Percentiles rank a stretch among this genome's conserved stretches.
Evolutionary conservation across 768 basidiomycete species (phyloP).

Genomic region (Paxillus involutus): DNA sequence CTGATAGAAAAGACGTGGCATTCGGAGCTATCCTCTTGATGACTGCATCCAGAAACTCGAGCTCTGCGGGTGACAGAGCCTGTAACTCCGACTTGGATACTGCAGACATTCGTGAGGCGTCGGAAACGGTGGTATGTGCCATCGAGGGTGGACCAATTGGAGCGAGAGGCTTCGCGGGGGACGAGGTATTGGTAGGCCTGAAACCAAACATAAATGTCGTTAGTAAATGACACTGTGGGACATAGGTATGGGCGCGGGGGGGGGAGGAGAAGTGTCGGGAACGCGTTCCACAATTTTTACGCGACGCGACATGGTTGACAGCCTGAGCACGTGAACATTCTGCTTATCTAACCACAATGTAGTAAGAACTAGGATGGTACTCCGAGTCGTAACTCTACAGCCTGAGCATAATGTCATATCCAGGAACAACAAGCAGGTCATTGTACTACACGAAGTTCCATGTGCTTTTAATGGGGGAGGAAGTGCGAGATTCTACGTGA

Average conservation of each 20-base stretch:
- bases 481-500: no score
- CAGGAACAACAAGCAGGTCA: no score
- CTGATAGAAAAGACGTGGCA: constrained; percentile 73
- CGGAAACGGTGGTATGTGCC: constrained; percentile 19
- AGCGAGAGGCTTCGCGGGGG: constrained; percentile 37
- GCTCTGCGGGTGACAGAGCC: constrained; percentile 52
- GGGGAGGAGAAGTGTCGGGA: background rate
- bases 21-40: constrained; percentile 63
- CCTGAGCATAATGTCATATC: no score
- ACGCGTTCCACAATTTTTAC: constrained; percentile 19
- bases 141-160: constrained; percentile 13
- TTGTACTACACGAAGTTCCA: background rate
- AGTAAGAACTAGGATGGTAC: no score
- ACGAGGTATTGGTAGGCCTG: constrained; percentile 48
- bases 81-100: constrained; percentile 49
- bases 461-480: no score
- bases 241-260: background rate
- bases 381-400: no score
- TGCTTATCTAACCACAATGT: constrained; percentile 23
- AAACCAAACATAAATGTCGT: constrained; percentile 41
- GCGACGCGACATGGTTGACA: constrained; percentile 19
- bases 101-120: constrained; percentile 42
- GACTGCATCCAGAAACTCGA: constrained; percentile 74
- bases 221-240: background rate
- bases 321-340: constrained; percentile 21